Evolutionary conservation across 805 yeast species (phyloP).

Genomic region (Candida multigemmis): DNA sequence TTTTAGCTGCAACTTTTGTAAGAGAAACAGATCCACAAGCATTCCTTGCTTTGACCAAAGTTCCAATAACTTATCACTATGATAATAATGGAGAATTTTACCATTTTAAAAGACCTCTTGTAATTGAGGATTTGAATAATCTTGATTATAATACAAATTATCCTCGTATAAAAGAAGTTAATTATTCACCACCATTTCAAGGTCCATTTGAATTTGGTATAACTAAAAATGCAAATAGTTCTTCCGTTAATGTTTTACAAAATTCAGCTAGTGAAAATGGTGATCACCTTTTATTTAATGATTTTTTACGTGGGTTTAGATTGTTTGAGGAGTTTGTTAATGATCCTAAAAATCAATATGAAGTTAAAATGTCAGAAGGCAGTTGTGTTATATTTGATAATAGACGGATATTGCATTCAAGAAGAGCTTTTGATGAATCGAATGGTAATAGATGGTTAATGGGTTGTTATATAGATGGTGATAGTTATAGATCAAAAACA

Average conservation of each 20-base stretch:
- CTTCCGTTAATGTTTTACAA: slow-evolving; percentile 4
- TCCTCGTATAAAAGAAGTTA: slow-evolving; percentile 42
- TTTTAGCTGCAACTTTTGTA: slow-evolving; percentile 52
- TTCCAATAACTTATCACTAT: slow-evolving; percentile 66
- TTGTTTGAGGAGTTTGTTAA: slow-evolving; percentile 52
- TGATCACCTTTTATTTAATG: slow-evolving; percentile 36
- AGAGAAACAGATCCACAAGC: slow-evolving; percentile 50
- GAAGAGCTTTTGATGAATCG: slow-evolving; percentile 33
- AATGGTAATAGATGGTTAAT: slow-evolving; percentile 58
- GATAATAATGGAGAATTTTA: slow-evolving; percentile 53
- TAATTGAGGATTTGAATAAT: slow-evolving; percentile 39
- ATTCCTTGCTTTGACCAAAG: slow-evolving; percentile 47
- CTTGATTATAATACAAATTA: slow-evolving; percentile 7
- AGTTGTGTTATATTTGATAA: slow-evolving; percentile 64
- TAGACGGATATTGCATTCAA: slow-evolving; percentile 61
- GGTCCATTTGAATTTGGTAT: slow-evolving; percentile 63
- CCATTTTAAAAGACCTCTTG: slow-evolving; percentile 50
- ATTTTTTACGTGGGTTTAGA: slow-evolving; percentile 49
- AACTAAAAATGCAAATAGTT: slow-evolving; percentile 16
- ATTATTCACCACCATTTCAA: slow-evolving; percentile 79
- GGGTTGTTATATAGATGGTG: slow-evolving; percentile 71
- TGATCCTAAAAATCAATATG: slow-evolving; percentile 44
- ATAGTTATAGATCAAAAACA: slow-evolving; percentile 55
- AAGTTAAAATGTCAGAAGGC: slow-evolving; percentile 46
- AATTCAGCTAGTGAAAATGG: slow-evolving; percentile 24